phyloP scores from a whole-genome alignment of 371 early-diverging fungal species.

The Cokeromyces recurvatus region DNA sequence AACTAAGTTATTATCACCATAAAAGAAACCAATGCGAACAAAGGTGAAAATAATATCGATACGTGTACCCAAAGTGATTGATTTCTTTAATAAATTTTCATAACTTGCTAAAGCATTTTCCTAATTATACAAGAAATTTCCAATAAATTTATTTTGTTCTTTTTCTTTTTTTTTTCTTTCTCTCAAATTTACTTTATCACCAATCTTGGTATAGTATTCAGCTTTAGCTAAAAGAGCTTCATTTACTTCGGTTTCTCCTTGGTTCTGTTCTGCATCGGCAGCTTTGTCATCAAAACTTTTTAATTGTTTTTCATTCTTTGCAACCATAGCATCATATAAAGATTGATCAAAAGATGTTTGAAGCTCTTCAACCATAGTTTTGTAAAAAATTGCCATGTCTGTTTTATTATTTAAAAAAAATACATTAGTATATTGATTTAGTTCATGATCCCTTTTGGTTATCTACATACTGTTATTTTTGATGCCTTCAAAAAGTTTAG shows the following conservation, averaged over 20 bases:
- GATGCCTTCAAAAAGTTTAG: conserved; percentile 57
- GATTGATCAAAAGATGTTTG: conserved; percentile 51
- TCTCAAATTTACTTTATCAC: conserved; percentile 77
- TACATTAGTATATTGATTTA: no score
- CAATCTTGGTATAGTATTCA: conserved; percentile 87
- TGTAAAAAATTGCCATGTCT: conserved; percentile 89
- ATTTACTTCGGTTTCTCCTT: conserved; percentile 93
- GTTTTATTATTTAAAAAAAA: neutral
- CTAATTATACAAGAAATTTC: no score
- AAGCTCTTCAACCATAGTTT: conserved; percentile 60
- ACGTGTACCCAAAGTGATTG: conserved; percentile 86
- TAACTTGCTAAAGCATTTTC: conserved; percentile 85
- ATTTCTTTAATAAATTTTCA: conserved; percentile 77
- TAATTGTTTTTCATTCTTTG: conserved; percentile 71
- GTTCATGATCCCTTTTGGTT: no score
- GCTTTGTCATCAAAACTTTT: conserved; percentile 78
- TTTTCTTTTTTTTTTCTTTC: no score
- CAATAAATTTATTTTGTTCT: no score
- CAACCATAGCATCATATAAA: conserved; percentile 51
- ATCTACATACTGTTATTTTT: conserved; percentile 69
- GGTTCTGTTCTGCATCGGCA: conserved; percentile 84
- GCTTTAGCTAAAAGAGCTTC: conserved; percentile 92
- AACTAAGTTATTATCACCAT: conserved; percentile 74
- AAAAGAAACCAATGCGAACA: conserved; percentile 95
- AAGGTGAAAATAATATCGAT: conserved; percentile 91